Percentiles rank a stretch among this genome's conserved stretches.
These are phyloP conservation scores for Amylocarpus encephaloides DNA, from an alignment of 2,329 filamentous ascomycete species.

Conservation along the genomic window DNA sequence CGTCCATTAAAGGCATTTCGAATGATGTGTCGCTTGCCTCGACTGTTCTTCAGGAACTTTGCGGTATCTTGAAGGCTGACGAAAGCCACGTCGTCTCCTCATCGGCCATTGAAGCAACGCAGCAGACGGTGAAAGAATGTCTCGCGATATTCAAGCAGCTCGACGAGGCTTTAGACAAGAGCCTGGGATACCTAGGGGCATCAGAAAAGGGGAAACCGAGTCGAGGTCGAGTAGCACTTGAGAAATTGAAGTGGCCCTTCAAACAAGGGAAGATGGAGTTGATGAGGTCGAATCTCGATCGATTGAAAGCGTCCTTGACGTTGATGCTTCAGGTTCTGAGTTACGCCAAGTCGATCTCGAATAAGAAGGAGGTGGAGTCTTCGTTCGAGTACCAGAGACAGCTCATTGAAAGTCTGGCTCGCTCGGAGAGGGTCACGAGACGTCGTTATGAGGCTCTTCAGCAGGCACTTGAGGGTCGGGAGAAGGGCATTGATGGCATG, in stretches of 20 bases:
- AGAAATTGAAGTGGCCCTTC: constrained; percentile 14
- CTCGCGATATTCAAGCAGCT: constrained; percentile 10
- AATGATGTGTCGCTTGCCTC: constrained; percentile 15
- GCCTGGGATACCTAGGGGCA: constrained; percentile 1
- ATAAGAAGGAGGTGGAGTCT: constrained; percentile 5
- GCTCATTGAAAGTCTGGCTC: constrained; percentile 10
- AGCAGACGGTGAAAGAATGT: constrained; percentile 13
- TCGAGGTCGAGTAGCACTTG: constrained; percentile 2
- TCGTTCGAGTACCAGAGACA: constrained; percentile 11
- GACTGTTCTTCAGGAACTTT: constrained; percentile 10
- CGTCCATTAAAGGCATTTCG: constrained; percentile 8
- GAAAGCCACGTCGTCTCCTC: constrained; percentile 7
- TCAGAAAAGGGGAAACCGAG: constrained; percentile 3
- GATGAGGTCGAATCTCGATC: constrained; percentile 11
- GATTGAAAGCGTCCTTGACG: constrained; percentile 12
- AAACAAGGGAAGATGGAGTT: constrained; percentile 16
- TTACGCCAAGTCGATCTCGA: constrained; percentile 12
- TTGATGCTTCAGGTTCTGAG: constrained; percentile 13
- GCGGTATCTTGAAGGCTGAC: constrained; percentile 9
- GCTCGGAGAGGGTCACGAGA: constrained; percentile 9
- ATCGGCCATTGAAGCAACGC: constrained; percentile 8
- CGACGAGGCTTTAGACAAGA: constrained; percentile 10
- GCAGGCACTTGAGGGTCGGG: not conserved
- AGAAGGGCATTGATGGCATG: not conserved
- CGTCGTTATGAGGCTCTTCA: constrained; percentile 6